Evolutionary conservation across 1,284 basidiomycete species (phyloP), one percentile per base, ranked within the genome.

Genomic region (Cryptococcus depauperatus): DNA sequence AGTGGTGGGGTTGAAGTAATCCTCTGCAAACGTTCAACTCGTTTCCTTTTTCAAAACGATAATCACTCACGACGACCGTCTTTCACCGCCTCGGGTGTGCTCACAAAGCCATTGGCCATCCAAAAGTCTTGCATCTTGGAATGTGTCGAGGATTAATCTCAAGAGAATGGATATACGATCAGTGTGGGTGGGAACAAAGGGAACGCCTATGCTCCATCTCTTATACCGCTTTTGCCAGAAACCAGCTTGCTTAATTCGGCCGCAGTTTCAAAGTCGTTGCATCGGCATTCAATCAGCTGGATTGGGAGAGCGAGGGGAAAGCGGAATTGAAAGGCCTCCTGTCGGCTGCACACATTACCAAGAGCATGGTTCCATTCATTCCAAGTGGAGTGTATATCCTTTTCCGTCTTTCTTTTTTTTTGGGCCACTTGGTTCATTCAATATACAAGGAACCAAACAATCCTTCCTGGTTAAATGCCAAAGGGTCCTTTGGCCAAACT

Each of bases 1-100:
- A 25, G 58, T 52, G 9, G 58, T 54, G 4, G 59, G 26, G 5
- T 52, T 44, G 48, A 62, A 58, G 41, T 53, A 57, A 33, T 55
- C 52, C 22, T 52, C 49, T 55, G 38, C 10, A 5, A 19, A n/a
- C 22, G 19, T 7, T 14, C 18, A 19, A 23, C 19, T 8, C 22
- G 23, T 10, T 13, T 14, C 13, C 27, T 0, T 9, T 1, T 29
- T 16, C 11, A 22, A 25, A 22, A 23, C 26, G 35, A 33, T 0
- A 25, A 18, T 8, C 27, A 47, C 48, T 47, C 25, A 51, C 49
- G 33, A 39, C 29, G 34, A 32, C 35, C 30, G 14, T 35, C 23
- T 13, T 41, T 37, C 8, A 45, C 35, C 18, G 32, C 25, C 18
- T 40, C 50, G 3, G 50, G 50, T 6, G 43, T 46, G 6, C 35